Base-by-base conservation (phyloP, 2,329 filamentous ascomycete species). In the Stagonosporopsis rhizophila region DNA sequence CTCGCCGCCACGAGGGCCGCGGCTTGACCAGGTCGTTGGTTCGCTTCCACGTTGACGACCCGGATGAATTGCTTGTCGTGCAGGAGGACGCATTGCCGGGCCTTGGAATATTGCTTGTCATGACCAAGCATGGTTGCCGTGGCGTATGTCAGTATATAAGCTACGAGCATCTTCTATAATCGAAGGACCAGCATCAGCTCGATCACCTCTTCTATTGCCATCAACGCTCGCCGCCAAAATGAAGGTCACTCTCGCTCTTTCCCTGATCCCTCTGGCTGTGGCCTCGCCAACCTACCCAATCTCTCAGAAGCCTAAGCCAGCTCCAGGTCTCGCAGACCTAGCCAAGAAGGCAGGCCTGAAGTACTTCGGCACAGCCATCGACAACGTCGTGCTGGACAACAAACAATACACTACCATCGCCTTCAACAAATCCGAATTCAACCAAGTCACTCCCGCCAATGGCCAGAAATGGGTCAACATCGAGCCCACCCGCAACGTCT, bases 401-500 rank as follows among this genome's bases (percentile, higher is more conserved):
- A 68, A 74, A 12, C 66, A 79, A 25, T 90, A 89, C 71, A 75
- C 81, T 17, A 71, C 75, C 19, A 83, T 88, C 58, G 76, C 87
- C 38, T 80, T 79, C 60, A 77, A 87, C 70, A 75, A 68, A 7
- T 75, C 77, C 42, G 85, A 88, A 66, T 89, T 89, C 65, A 87
- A 87, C 28, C 82, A 87, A 70, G 79, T 88, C 23, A 88, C 87
- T 0, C 85, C 87, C 0, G 84, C 83, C 44, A 90, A 90, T 69
- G 81, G 82, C 2, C 83, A 86, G 71, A 85, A 85, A 79, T 90
- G 86, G 86, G 80, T 87, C 56, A 78, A 81, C 59, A 87, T 80
- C 15, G 85, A 91, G 78, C 84, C 85, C 0, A 70, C 75, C 37
- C 81, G 80, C 41, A 81, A 79, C 32, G 70, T 78, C 41, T 90